A percentile compares a stretch with the other conserved stretches of the same genome.
Conservation (phyloP, 2,329 filamentous ascomycete species). For the Verticillium dahliae region DNA sequence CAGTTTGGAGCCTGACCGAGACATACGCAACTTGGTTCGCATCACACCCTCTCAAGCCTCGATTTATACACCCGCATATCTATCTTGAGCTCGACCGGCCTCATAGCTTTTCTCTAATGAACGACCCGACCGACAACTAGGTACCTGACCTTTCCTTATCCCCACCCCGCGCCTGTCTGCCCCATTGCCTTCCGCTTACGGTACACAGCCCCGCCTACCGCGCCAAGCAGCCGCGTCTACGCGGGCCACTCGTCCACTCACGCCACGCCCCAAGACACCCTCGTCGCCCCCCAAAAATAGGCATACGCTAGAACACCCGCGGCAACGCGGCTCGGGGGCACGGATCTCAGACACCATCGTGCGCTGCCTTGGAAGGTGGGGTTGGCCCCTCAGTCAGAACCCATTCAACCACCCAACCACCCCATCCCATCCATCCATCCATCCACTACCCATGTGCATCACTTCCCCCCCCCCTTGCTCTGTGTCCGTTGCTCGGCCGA, state of each 20-base stretch:
- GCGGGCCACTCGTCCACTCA: background rate
- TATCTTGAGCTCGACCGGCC: background rate
- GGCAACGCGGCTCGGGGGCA: background rate
- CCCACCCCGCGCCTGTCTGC: background rate
- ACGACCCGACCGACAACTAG: no score
- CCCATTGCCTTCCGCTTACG: background rate
- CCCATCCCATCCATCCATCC: no score
- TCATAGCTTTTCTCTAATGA: no score
- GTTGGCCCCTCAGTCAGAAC: no score
- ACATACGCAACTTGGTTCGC: no score
- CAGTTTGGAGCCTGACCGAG: no score
- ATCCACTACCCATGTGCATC: no score
- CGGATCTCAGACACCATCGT: background rate
- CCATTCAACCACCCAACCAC: no score
- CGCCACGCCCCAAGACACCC: background rate
- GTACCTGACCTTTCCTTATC: background rate
- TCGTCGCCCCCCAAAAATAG: background rate
- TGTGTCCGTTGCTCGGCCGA: no score
- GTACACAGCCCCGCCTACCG: background rate
- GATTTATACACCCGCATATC: background rate
- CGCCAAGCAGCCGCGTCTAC: background rate
- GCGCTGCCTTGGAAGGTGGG: background rate
- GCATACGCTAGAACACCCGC: background rate
- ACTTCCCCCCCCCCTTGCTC: no score
- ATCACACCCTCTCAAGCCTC: no score